These are phyloP conservation scores for Babesia caballi DNA, from an alignment of 169 alveolate species.

Conservation along the genomic window DNA sequence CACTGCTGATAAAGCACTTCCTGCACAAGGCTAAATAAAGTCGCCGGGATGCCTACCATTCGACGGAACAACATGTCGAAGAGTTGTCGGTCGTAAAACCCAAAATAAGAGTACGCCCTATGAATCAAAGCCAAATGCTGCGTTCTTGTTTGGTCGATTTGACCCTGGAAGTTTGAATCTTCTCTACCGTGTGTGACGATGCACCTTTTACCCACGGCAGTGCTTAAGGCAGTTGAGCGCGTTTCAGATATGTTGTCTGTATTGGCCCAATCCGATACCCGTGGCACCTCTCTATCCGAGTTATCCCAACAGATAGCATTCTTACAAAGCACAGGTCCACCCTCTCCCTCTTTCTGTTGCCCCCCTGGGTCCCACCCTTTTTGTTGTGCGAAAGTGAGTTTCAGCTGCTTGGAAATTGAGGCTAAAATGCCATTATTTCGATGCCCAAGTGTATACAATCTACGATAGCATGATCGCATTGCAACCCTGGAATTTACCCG, in stretches of 20 bases:
- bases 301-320: too few relatives aligned
- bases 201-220: too few relatives aligned
- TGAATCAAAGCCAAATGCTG: conserved; percentile 41
- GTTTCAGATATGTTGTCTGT: too few relatives aligned
- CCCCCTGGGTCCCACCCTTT: background rate
- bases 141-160: background rate
- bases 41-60: conserved; percentile 11
- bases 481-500: background rate
- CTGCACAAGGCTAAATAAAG: background rate
- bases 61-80: conserved; percentile 16
- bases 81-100: conserved; percentile 21
- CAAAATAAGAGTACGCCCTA: conserved; percentile 28
- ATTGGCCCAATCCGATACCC: too few relatives aligned
- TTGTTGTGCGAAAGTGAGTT: background rate
- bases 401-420: background rate
- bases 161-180: too few relatives aligned
- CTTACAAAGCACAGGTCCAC: too few relatives aligned
- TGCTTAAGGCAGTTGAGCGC: too few relatives aligned
- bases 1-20: background rate
- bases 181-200: too few relatives aligned
- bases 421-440: background rate
- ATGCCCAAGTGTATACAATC: conserved; percentile 1
- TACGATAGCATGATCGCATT: background rate
- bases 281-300: too few relatives aligned
- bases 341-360: background rate